Evolutionary conservation across 2,329 filamentous ascomycete genomes (phyloP).

Genomic region (Neonectria magnoliae): DNA sequence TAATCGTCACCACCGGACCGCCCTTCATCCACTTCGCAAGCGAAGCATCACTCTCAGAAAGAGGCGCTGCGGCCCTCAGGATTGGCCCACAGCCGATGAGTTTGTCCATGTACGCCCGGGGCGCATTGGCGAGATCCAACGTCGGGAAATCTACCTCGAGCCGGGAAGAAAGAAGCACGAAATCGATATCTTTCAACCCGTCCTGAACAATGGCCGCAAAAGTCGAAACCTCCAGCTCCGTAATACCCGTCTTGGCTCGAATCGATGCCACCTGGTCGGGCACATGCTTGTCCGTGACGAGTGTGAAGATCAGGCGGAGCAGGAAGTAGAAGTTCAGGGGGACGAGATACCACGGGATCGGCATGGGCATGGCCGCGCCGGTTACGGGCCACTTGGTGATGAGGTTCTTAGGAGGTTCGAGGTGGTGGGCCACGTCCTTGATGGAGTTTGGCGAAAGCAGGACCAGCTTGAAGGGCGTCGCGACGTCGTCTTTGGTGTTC

Average conservation of each 20-base stretch:
- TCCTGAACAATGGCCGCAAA: background rate
- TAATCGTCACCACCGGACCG: conserved; percentile 5
- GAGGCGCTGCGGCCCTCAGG: background rate
- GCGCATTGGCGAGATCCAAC: background rate
- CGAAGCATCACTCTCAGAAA: background rate
- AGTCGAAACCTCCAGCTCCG: background rate
- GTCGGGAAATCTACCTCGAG: background rate
- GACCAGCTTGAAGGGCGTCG: conserved; percentile 3
- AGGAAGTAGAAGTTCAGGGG: background rate
- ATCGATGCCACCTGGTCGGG: background rate
- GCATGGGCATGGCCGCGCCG: background rate
- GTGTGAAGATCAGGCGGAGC: background rate
- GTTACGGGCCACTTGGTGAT: background rate
- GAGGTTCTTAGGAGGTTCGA: background rate
- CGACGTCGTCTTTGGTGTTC: background rate
- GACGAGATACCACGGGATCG: background rate
- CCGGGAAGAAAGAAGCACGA: background rate
- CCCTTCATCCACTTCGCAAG: background rate
- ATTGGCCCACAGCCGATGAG: conserved; percentile 2
- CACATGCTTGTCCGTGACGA: background rate
- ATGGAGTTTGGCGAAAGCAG: conserved; percentile 16
- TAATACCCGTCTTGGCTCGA: background rate
- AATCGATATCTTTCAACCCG: background rate
- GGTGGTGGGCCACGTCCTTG: conserved; percentile 14
- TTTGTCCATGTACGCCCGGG: background rate